A percentile compares a stretch with the other conserved stretches of the same genome.
Evolutionary conservation across 495 filamentous ascomycete species (phyloP).

Genomic region (Penicillium cataractarum): DNA sequence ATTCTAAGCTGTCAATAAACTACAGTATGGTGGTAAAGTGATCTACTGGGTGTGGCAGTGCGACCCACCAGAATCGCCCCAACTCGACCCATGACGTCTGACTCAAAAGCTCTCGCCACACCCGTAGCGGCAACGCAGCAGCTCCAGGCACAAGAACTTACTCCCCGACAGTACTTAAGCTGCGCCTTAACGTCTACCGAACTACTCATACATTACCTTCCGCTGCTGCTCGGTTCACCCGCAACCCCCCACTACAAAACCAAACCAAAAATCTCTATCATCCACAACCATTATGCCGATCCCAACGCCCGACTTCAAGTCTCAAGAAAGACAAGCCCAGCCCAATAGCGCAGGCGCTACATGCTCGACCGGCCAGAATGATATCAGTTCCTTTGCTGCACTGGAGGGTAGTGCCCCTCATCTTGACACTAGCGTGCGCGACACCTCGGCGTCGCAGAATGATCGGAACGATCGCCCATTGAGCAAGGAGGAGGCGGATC

Average conservation of each 20-base stretch:
- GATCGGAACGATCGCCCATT: slow-evolving; percentile 30
- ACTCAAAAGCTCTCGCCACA: slow-evolving; percentile 21
- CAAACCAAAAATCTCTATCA: slow-evolving; percentile 9
- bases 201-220: background rate
- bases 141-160: slow-evolving; percentile 2
- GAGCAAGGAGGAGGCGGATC: slow-evolving; percentile 60
- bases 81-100: slow-evolving; percentile 14
- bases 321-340: slow-evolving; percentile 21
- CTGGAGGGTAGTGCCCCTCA: slow-evolving; percentile 16
- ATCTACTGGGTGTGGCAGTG: background rate
- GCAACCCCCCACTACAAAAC: background rate
- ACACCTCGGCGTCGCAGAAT: slow-evolving; percentile 15
- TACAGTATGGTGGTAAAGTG: no score
- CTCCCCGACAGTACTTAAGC: background rate
- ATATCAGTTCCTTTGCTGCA: slow-evolving; percentile 7
- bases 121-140: slow-evolving; percentile 14
- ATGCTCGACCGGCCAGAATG: slow-evolving; percentile 16
- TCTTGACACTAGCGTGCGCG: slow-evolving; percentile 18
- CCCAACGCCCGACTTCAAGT: slow-evolving; percentile 26
- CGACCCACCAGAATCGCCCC: background rate
- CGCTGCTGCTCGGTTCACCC: background rate
- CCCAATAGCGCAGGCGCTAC: slow-evolving; percentile 10
- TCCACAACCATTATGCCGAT: slow-evolving; percentile 33
- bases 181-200: background rate
- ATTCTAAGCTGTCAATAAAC: background rate